Evolutionary conservation across 2,329 filamentous ascomycete genomes (phyloP).

Genomic region (Penicillium frequentans): DNA sequence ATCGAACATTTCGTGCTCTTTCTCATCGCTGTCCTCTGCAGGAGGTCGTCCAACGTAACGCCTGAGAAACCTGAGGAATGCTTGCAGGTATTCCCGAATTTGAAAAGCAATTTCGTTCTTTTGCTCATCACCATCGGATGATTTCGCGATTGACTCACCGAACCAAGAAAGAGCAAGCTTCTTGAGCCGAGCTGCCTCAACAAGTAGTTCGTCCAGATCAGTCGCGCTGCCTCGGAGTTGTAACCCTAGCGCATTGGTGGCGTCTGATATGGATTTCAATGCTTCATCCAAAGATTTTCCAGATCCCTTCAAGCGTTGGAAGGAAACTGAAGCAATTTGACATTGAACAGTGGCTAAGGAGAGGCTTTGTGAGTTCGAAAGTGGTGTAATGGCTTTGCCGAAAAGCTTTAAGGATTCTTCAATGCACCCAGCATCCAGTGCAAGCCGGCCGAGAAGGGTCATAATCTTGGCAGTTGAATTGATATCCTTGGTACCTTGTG

Average conservation of each 20-base stretch:
- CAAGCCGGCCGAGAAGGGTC: constrained; percentile 40
- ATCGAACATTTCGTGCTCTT: constrained; percentile 31
- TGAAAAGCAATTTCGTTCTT: constrained; percentile 22
- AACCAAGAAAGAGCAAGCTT: constrained; percentile 41
- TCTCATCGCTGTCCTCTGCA: constrained; percentile 26
- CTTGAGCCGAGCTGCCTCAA: constrained; percentile 45
- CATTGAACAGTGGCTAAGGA: constrained; percentile 38
- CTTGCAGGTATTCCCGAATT: constrained; percentile 39
- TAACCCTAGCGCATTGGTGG: constrained; percentile 34
- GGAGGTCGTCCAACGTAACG: constrained; percentile 41
- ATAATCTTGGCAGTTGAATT: constrained; percentile 34
- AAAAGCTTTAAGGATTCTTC: constrained; percentile 41
- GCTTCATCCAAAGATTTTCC: constrained; percentile 21
- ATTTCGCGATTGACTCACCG: constrained; percentile 30
- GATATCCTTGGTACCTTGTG: constrained; percentile 22
- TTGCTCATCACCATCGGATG: constrained; percentile 9
- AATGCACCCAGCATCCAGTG: constrained; percentile 40
- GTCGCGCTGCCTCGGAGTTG: constrained; percentile 39
- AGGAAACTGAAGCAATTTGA: constrained; percentile 39
- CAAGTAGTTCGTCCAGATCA: constrained; percentile 46
- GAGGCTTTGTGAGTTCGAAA: constrained; percentile 34
- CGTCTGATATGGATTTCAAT: constrained; percentile 32
- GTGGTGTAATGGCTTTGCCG: constrained; percentile 29
- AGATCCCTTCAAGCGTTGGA: constrained; percentile 31
- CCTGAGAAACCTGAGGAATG: constrained; percentile 41